Base-by-base conservation (phyloP, 176 grass and related monocot genomes). In the Echinochloa phyllopogon region DNA sequence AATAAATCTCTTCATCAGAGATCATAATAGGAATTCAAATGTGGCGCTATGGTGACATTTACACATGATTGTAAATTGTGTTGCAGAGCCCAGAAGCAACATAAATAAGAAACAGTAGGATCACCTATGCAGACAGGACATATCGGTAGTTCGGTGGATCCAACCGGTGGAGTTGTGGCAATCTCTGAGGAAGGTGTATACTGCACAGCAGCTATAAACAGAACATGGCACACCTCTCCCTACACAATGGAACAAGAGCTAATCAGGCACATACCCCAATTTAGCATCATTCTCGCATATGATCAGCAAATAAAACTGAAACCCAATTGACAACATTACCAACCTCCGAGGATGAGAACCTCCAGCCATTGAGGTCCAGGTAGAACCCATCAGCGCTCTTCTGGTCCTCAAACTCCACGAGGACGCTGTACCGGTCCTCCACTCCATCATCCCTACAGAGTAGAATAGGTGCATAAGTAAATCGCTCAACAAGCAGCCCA, bases 81-180 rank as follows among this genome's bases (percentile, higher is more conserved):
- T 27, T 41, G 20, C 29, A 41, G 23, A 86, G 17, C 47, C 7
- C 0, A 65, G 6, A 55, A 82, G 40, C n/a, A 57, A 75, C 12
- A 59, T n/a, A 48, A 38, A 66, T 10, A 65, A 36, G 10, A 75
- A 84, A 66, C 37, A 49, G 15, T 51, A 83, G 70, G 52, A 81
- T 90, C 24, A 96, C 96, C 96, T 37, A 96, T 96, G 88, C 96
- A 99, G 67, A 99, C 91, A 73, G 93, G 96, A 61, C 96, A 99
- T 56, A 92, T 91, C 0, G 93, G 96, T 38, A 98, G 86, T 66
- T 98, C 96, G 0, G 88, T 91, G 24, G 91, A 96, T 68, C 91
- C 96, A 86, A 71, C 39, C 4, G 93, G 91, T 65, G 93, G 87
- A n/a, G 74, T 94, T 42, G 87, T 13, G 23, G 80, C 77, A 76